Base-by-base conservation (phyloP, 768 basidiomycete genomes). In the Agaricus bisporus region DNA sequence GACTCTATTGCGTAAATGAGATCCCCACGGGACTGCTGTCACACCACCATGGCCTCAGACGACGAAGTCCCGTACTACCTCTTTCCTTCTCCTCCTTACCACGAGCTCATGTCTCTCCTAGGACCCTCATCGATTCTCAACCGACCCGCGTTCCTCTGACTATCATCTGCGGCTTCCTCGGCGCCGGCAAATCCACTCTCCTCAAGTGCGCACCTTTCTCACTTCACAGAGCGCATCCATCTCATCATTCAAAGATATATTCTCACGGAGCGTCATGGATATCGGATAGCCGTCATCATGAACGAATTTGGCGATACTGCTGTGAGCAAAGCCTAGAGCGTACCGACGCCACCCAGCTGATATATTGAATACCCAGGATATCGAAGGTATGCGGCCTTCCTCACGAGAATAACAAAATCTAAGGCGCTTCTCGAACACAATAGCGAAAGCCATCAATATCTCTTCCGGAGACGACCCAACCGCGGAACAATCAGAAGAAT, bases 301-400 rank as follows among this genome's bases (percentile, higher is more conserved):
- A 97, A 95, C 63, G 93, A 95, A 68, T 98, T 98, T 65, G 95
- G 93, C 8, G 94, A 97, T 65, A 94, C 94, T 17, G 91, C 91
- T 61, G 89, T 91, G 62, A 63, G 83, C 73, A 7, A 6, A 43
- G 58, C 20, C 32, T 32, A 32, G 54, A 47, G n/a, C 43, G 20
- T 36, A 38, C 41, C 38, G 39, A 46, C 36, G 48, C 59, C 47
- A 60, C 64, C 42, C 52, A 47, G 8, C 61, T 41, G 37, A 51
- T 26, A 26, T 22, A 17, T 25, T 38, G 7, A 25, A 36, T 11
- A 32, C 32, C 18, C 41, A 91, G 88, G 95, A 93, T 63, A 97
- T 98, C 51, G 95, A 98, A 82, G 83, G 95, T 94, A 47, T 54
- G 73, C 62, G 25, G 51, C 48, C 38, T 15, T n/a, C 29, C 18